These are phyloP conservation scores for Litchi chinensis DNA, from an alignment of 345 rosid species.

Conservation along the genomic window DNA sequence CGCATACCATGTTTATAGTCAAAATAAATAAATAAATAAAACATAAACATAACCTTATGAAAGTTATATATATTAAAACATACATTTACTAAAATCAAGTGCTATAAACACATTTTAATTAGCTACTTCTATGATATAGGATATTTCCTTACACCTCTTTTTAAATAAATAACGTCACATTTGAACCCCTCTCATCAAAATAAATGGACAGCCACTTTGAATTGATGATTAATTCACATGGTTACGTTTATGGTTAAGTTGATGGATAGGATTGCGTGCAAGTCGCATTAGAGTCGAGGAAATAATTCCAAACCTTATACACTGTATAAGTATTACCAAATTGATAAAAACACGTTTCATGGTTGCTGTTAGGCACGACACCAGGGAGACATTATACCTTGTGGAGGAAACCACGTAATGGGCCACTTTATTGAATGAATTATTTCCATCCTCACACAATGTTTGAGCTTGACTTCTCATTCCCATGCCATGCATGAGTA, in stretches of 20 bases:
- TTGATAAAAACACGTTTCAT: neutral
- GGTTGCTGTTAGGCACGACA: constrained; percentile 17
- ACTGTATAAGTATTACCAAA: constrained; percentile 23
- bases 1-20: neutral
- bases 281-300: neutral
- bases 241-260: neutral
- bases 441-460: neutral
- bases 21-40: too few relatives aligned
- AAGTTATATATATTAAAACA: too few relatives aligned
- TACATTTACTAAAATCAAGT: too few relatives aligned
- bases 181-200: too few relatives aligned
- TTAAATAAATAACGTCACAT: too few relatives aligned
- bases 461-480: neutral
- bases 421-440: constrained; percentile 1
- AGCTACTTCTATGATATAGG: too few relatives aligned
- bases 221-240: neutral
- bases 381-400: constrained; percentile 4
- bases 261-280: neutral
- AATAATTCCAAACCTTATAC: neutral
- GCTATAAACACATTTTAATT: too few relatives aligned
- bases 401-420: constrained; percentile 18
- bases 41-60: too few relatives aligned
- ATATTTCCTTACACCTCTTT: too few relatives aligned
- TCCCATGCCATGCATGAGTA: neutral
- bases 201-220: too few relatives aligned